A percentile compares a stretch with the other conserved stretches of the same genome.
Evolutionary conservation across 106 monocot species (phyloP).

Genomic region (Dactylorhiza incarnata): DNA sequence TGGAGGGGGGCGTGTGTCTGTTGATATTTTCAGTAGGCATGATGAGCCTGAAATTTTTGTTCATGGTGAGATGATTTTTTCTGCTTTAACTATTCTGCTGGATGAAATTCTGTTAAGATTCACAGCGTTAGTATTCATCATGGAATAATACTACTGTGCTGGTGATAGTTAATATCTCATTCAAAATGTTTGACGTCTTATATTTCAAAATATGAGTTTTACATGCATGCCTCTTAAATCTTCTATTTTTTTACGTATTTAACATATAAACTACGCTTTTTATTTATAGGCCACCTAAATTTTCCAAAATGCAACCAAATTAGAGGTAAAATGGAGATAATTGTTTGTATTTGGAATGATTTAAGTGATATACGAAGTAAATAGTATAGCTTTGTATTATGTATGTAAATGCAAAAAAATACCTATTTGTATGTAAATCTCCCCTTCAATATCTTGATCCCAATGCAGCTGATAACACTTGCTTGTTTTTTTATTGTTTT

Average conservation of each 20-base stretch:
- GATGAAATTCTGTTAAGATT: neutral
- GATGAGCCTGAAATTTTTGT: conserved; percentile 75
- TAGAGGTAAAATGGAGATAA: no score
- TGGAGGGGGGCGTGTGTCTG: conserved; percentile 89
- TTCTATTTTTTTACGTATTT: neutral
- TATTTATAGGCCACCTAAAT: no score
- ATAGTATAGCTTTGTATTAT: no score
- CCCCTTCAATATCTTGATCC: no score
- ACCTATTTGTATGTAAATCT: no score
- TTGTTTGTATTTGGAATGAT: no score
- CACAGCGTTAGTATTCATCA: neutral
- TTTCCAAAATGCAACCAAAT: no score
- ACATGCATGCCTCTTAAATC: neutral
- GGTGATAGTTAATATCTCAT: neutral
- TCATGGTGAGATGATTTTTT: conserved; percentile 45
- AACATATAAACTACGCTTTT: neutral
- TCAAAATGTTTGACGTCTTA: neutral
- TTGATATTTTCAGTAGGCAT: conserved; percentile 84
- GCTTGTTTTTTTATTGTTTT: no score
- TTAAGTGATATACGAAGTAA: no score
- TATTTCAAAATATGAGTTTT: neutral
- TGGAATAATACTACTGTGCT: neutral
- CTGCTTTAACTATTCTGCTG: neutral
- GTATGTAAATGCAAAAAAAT: no score
- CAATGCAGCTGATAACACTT: no score